Evolutionary conservation across 768 basidiomycete species (phyloP), one percentile per base, ranked within the genome.

Genomic region (Sarcomyxa edulis): DNA sequence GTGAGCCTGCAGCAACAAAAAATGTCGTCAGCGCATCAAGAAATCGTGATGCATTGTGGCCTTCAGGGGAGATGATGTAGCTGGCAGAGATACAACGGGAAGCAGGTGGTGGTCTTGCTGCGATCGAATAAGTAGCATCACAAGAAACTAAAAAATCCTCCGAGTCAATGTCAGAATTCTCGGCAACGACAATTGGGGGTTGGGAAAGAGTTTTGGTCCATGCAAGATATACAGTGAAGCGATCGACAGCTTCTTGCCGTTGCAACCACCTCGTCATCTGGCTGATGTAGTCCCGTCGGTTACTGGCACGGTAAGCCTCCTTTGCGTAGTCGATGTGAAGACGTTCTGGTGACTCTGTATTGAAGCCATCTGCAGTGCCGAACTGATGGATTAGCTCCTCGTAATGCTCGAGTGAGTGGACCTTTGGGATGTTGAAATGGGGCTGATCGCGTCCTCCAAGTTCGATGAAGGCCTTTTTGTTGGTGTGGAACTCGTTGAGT

Each of bases 241-340:
- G 23, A 16, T 43, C 34, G 8, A 47, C 38, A 10, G 46, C 42
- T 32, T 65, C 65, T 18, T 57, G 55, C 1, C 55, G 44, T 4
- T 43, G 35, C 0, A 67, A 44, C 55, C 56, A 62, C 3, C 11
- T 16, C 0, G 55, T 51, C 66, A 68, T 68, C 33, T 65, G 65
- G 22, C 32, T 27, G 11, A 45, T 31, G 24, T 50, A 48, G 21
- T 58, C 45, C 14, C 44, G 16, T 31, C 42, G 43, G 25, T 57
- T 59, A 14, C 30, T 45, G 2, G 48, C 47, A 11, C 44, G 22
- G 18, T 49, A 53, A 5, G 44, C 49, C 5, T 46, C 32, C 39
- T 69, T 69, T 5, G 63, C 55, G 25, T 48, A 60, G 47, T 66
- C 51, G 20, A 65, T 66, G 37, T 68, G 66, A 0, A 66, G 48